Evolutionary conservation across 2,329 filamentous ascomycete genomes (phyloP), one percentile per base, ranked within the genome.

Genomic region (Dactylellina sp.): DNA sequence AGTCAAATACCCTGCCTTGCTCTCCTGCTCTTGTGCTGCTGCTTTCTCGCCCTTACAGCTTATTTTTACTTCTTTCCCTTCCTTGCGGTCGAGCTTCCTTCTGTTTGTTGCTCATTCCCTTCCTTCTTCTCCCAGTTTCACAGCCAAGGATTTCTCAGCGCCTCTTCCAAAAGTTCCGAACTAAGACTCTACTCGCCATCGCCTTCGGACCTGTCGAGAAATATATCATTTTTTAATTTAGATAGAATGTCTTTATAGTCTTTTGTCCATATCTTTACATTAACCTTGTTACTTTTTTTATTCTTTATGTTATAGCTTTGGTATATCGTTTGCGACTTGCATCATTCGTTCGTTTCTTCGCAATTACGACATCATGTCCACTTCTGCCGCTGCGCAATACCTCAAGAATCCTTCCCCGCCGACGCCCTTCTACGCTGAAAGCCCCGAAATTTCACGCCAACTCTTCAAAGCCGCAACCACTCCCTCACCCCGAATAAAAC

Each of bases 401-500:
- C 68, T 64, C 28, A 40, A 64, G 18, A 24, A 47, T 39, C 32
- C 44, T 37, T 72, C 68, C 53, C 68, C 68, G 37, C 59, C 49
- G 44, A 57, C 40, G 37, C 68, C 60, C 4, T 72, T 72, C 46
- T 72, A 72, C 60, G 60, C 68, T 25, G 68, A 72, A 64, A 64
- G 60, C n/a, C 46, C 59, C 3, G 68, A 72, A 64, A 72, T 53
- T 12, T 72, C 68, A 12, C 68, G 59, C 20, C 59, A 60, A 42
- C 60, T 72, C 7, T 65, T 72, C 39, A 59, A 72, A 65, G 68
- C 68, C 2, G 53, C 60, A 7, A 72, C 68, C 6, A 72, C 68
- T n/a, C 68, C 68, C 20, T 72, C 68, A 16, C 66, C 66, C 0
- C 66, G 66, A 22, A 57, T 64, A 55, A 71, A 71, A 44, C 57